Percentiles rank a stretch among this genome's conserved stretches.
Conservation (phyloP, 75 land plant species). For the Adiantum capillusveneris region DNA sequence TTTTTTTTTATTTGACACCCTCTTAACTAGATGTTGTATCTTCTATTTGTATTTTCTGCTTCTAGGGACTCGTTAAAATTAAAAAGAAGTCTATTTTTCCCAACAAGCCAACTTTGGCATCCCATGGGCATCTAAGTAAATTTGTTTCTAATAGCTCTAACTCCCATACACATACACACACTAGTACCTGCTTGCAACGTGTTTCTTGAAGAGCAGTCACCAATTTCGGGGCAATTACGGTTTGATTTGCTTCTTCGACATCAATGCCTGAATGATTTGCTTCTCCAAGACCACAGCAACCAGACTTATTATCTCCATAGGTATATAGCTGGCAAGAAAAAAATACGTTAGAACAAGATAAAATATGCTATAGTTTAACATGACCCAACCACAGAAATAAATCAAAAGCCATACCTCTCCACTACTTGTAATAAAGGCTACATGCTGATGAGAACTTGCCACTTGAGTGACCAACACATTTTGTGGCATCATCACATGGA, state of each 20-base stretch:
- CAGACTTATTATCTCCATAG: slow-evolving; percentile 86
- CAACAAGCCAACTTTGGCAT: no score
- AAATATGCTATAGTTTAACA: no score
- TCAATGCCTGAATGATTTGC: no score
- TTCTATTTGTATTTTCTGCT: no score
- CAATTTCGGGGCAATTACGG: slow-evolving; percentile 47
- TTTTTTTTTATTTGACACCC: no score
- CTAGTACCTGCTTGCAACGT: slow-evolving; percentile 65
- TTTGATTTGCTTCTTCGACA: slow-evolving; percentile 17
- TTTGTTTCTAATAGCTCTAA: no score
- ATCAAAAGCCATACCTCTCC: slow-evolving; percentile 82
- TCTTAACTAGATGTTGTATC: no score
- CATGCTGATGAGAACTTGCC: slow-evolving; percentile 75
- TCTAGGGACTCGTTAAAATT: no score
- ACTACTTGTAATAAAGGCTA: slow-evolving; percentile 61
- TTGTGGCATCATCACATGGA: slow-evolving; percentile 28
- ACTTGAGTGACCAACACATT: slow-evolving; percentile 51
- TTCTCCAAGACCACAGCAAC: slow-evolving; percentile 87
- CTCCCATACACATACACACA: background rate
- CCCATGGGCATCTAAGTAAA: no score
- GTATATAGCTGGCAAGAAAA: slow-evolving; percentile 58
- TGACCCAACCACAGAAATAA: no score
- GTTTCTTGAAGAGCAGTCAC: slow-evolving; percentile 54
- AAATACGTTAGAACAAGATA: no score
- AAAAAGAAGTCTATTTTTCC: no score